Conservation (phyloP, 1,139 yeast species). For the Pichia terricola region DNA sequence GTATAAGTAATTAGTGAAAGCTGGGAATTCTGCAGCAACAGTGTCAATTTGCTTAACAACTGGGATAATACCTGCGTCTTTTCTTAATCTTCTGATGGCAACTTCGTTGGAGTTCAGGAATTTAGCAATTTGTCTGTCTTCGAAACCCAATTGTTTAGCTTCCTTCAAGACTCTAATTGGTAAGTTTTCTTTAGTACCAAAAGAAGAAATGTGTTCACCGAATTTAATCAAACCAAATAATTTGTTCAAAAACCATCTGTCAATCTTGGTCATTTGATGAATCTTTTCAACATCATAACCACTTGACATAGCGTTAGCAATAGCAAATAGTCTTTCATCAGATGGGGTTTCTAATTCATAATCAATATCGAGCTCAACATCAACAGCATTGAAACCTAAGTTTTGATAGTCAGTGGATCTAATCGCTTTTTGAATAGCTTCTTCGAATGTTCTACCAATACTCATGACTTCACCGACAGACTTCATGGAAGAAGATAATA, state of each 20-base stretch:
- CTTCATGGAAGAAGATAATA: constrained; percentile 90
- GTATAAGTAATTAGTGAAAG: constrained; percentile 88
- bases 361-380: constrained; percentile 84
- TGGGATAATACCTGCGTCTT: constrained; percentile 81
- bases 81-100: constrained; percentile 84
- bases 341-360: constrained; percentile 89
- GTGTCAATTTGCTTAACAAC: constrained; percentile 97
- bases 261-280: constrained; percentile 87
- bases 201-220: constrained; percentile 53
- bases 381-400: constrained; percentile 86
- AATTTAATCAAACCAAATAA: constrained; percentile 62
- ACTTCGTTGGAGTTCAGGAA: constrained; percentile 86
- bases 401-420: constrained; percentile 94
- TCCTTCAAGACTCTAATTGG: constrained; percentile 58
- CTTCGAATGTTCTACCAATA: constrained; percentile 96
- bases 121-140: constrained; percentile 92
- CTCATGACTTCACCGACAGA: constrained; percentile 99
- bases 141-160: constrained; percentile 96
- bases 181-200: constrained; percentile 51
- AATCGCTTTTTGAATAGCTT: constrained; percentile 95
- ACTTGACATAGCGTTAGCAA: constrained; percentile 80
- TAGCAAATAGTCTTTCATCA: constrained; percentile 92
- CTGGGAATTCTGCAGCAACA: constrained; percentile 99
- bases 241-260: constrained; percentile 94
- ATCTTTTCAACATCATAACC: constrained; percentile 90